Evolutionary conservation across 164 flowering plant species (phyloP), one percentile per base, ranked within the genome.

Genomic region (Hamamelis virginiana): DNA sequence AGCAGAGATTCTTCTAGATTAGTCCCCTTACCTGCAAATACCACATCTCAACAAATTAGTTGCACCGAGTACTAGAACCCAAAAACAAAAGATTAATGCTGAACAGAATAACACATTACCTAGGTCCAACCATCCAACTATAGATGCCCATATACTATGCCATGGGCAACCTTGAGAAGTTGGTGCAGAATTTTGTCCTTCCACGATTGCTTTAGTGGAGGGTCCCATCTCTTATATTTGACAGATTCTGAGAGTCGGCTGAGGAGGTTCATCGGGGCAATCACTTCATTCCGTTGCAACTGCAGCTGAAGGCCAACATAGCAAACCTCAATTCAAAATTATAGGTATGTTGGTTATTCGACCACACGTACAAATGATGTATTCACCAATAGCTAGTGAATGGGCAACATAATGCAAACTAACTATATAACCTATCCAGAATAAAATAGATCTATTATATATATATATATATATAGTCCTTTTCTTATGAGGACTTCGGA

Each of bases 281-380:
- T 94, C 66, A 91, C 97, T 82, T 94, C 98, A 78, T 94, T 94
- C 67, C 96, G 72, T 75, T 91, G 98, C 79, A 94, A 66, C 80
- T 86, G 90, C 73, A 90, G 79, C 97, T 90, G 92, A 74, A 72
- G 16, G 19, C 6, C 19, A 70, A 45, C 50, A 22, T 19, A 38
- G 48, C 15, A 18, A 15, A 56, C 1, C 16, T 15, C 13, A 15
- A 57, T 9, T 41, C 11, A 41, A 3, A 71, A 27, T 6, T 33
- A 33, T 33, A 33, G 22, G 11, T 5, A 21, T 18, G 43, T 3
- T 25, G 55, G 14, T 25, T 11, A 38, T 19, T 10, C 18, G n/a
- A 33, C 41, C 6, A 33, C 41, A 33, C 6, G 41, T 33, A 33
- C 41, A 33, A 33, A 33, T 33, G 41, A 6, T 33, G 41, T 33